Evolutionary conservation across 208 protist species (phyloP), one percentile per base, ranked within the genome.

Genomic region (Wallacemonas sp.): DNA sequence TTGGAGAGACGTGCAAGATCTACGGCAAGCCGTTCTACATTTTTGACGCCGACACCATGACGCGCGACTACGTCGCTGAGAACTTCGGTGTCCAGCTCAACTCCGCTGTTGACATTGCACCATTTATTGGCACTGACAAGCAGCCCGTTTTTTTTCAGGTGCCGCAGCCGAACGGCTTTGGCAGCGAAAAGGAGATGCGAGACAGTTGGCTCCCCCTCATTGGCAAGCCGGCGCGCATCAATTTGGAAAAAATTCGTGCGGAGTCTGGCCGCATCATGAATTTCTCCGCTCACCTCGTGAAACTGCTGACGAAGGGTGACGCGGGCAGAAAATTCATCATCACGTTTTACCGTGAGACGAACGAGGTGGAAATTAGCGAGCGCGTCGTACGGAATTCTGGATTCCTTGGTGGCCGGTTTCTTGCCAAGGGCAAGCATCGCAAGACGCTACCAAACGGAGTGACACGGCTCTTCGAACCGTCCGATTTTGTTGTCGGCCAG

Each of bases 101-200:
- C 14, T 63, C 77, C 5, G 72, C 70, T 8, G 33, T 92, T 18
- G 86, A 94, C 67, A 89, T 94, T 69, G 36, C 64, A 18, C 74
- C 79, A 2, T 87, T 95, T 63, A 52, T 84, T n/a, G 63, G 76
- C 12, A 49, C 64, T 8, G 74, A 83, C 38, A 72, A 80, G 70
- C 79, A 85, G 32, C 68, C 64, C 3, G 64, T 90, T 26, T 66
- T 79, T 16, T 93, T 93, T 52, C 89, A 93, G 65, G 86, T 90
- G 10, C 95, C 95, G n/a, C 87, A 92, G 49, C 90, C 90, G 26
- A 94, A 93, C 73, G 90, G 91, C 1, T 94, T 97, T 75, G 92
- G 93, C 7, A 91, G 84, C 36, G 87, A 98, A 57, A 73, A 74
- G 61, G 94, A 97, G 67, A 83, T 82, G 22, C 79, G 93, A 28